Conservation (phyloP, 805 yeast genomes). For the Debaryomyces maramus region DNA sequence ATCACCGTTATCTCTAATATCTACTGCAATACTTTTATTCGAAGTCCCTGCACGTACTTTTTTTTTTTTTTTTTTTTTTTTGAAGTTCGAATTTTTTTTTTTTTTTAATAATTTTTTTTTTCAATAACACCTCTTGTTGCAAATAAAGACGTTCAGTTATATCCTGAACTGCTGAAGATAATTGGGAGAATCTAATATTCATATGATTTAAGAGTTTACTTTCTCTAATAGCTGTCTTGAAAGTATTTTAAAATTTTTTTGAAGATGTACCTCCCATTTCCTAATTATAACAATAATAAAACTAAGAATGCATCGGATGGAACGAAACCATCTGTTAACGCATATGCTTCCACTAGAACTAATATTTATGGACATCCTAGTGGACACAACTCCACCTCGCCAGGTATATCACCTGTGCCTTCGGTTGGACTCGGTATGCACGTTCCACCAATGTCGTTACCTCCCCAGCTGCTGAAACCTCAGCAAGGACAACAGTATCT, state of each 20-base stretch:
- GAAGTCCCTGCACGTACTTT: conserved; percentile 2
- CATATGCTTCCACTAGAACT: neutral
- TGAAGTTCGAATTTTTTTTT: conserved; percentile 2
- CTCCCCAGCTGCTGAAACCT: conserved; percentile 12
- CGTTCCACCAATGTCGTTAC: conserved; percentile 8
- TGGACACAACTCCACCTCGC: neutral
- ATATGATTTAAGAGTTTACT: too few relatives aligned
- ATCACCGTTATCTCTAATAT: neutral
- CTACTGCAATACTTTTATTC: neutral
- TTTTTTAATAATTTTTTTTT: conserved; percentile 4
- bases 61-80: conserved; percentile 10
- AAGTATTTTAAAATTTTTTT: too few relatives aligned
- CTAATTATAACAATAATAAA: conserved; percentile 7
- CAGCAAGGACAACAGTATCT: conserved; percentile 9
- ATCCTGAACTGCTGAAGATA: conserved; percentile 1
- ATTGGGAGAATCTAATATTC: too few relatives aligned
- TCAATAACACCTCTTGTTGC: conserved; percentile 9
- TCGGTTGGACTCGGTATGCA: conserved; percentile 3
- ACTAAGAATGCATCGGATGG: conserved; percentile 2
- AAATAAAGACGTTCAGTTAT: conserved; percentile 3
- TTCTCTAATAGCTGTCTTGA: too few relatives aligned
- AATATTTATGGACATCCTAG: neutral
- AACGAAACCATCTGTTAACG: neutral
- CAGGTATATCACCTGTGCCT: neutral
- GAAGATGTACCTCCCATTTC: conserved; percentile 14